A percentile compares a stretch with the other conserved stretches of the same genome.
Conservation (phyloP, 2,329 filamentous ascomycete species). For the Colletotrichum tropicicola region DNA sequence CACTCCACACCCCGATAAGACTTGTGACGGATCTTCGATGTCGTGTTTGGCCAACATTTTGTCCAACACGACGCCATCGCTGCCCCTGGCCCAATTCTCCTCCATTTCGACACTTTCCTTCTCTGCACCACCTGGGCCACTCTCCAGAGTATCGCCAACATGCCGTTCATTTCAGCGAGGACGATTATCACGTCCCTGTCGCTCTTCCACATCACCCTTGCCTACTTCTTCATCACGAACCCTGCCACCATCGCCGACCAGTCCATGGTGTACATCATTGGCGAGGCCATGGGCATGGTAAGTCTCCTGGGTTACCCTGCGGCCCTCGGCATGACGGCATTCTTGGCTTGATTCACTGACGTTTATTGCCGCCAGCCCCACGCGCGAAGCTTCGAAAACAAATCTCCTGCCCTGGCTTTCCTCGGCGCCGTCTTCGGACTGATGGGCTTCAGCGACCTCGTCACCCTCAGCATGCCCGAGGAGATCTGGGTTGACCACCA, state of each 20-base stretch:
- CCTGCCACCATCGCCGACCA: conserved; percentile 80
- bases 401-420: conserved; percentile 77
- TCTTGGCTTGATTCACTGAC: background rate
- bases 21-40: background rate
- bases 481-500: conserved; percentile 70
- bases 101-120: background rate
- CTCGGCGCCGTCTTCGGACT: conserved; percentile 73
- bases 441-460: conserved; percentile 69
- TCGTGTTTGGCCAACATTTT: background rate
- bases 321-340: rapidly evolving
- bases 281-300: conserved; percentile 86
- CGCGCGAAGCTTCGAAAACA: conserved; percentile 72
- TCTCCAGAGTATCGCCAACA: conserved; percentile 46
- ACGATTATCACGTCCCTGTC: conserved; percentile 84
- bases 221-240: conserved; percentile 82
- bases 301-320: conserved; percentile 34
- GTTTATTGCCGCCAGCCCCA: conserved; percentile 59
- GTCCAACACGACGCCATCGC: conserved; percentile 2
- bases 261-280: conserved; percentile 81
- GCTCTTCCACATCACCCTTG: conserved; percentile 85
- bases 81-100: background rate
- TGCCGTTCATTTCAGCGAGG: conserved; percentile 84
- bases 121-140: background rate
- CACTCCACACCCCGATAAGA: conserved; percentile 21
- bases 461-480: conserved; percentile 74